These are phyloP conservation scores for Pestalotiopsis sp. DNA, from an alignment of 2,329 filamentous ascomycete species.

Conservation along the genomic window DNA sequence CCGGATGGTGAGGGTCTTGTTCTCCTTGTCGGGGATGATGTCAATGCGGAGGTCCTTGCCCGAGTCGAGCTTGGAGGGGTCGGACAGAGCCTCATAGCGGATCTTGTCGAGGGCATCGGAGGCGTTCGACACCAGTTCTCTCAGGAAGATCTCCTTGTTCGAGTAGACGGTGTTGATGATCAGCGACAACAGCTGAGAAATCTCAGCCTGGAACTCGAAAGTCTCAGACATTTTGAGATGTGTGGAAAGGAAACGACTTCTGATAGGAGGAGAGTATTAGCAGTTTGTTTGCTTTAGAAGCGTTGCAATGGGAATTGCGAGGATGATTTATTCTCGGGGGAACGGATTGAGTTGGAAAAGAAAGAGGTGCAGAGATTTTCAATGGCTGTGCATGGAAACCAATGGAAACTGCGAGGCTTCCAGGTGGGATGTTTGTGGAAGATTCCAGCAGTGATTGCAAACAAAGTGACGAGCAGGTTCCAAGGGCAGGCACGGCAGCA, in stretches of 20 bases:
- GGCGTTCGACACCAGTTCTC: conserved; percentile 97
- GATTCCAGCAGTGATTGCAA: background rate
- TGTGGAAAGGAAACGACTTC: conserved; percentile 19
- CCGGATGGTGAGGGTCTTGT: conserved; percentile 95
- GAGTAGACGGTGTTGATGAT: conserved; percentile 99
- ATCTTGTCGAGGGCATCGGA: conserved; percentile 99
- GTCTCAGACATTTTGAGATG: conserved; percentile 83
- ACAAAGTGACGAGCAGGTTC: background rate
- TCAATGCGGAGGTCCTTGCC: conserved; percentile 98
- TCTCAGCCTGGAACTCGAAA: conserved; percentile 99
- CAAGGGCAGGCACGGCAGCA: background rate
- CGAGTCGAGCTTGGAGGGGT: conserved; percentile 94
- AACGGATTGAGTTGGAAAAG: background rate
- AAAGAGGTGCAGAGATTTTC: background rate
- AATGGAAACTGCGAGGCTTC: background rate
- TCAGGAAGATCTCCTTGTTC: conserved; percentile 99
- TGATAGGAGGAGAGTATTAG: conserved; percentile 1
- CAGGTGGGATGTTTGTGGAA: background rate
- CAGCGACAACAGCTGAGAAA: conserved; percentile 98
- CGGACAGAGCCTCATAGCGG: conserved; percentile 96
- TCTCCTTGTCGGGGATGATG: conserved; percentile 96
- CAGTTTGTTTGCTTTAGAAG: background rate
- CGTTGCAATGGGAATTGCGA: background rate
- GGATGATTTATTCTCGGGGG: background rate
- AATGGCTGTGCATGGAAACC: background rate